phyloP scores from a whole-genome alignment of 768 basidiomycete species.

The Termitomyces sp. region DNA sequence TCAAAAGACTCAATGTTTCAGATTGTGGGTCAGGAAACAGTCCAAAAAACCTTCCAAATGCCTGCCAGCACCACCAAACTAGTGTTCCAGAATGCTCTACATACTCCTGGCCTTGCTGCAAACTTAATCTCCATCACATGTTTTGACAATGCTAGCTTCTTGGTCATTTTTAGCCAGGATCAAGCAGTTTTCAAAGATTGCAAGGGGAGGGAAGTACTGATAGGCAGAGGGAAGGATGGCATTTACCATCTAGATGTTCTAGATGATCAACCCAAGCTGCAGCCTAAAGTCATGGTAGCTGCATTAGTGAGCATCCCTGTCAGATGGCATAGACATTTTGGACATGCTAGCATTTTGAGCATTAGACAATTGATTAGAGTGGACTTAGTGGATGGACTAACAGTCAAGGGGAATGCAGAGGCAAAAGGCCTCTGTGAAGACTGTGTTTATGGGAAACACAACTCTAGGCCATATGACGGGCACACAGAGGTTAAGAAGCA shows the following conservation, averaged over 20 bases:
- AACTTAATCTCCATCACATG: background rate
- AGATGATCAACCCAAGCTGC: fast-evolving
- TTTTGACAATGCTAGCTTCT: background rate
- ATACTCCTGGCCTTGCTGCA: no score
- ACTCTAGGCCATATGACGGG: no score
- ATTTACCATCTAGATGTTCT: background rate
- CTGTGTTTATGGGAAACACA: no score
- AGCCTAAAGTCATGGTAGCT: background rate
- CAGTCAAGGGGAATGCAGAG: no score
- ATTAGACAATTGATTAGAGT: no score
- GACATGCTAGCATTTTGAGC: no score
- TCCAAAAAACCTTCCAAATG: background rate
- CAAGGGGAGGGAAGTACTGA: background rate
- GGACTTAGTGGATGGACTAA: no score
- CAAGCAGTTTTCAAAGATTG: background rate
- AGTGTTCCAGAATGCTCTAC: background rate
- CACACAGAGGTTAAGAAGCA: no score
- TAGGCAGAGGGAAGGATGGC: background rate
- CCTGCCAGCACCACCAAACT: background rate
- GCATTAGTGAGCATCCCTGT: background rate
- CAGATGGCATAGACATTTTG: no score
- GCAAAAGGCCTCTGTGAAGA: no score
- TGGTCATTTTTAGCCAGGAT: no score
- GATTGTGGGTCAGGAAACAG: background rate
- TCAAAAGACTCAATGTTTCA: background rate